These are phyloP conservation scores for Incumbomyces delicatus DNA, from an alignment of 2,329 filamentous ascomycete genomes.

Conservation along the genomic window DNA sequence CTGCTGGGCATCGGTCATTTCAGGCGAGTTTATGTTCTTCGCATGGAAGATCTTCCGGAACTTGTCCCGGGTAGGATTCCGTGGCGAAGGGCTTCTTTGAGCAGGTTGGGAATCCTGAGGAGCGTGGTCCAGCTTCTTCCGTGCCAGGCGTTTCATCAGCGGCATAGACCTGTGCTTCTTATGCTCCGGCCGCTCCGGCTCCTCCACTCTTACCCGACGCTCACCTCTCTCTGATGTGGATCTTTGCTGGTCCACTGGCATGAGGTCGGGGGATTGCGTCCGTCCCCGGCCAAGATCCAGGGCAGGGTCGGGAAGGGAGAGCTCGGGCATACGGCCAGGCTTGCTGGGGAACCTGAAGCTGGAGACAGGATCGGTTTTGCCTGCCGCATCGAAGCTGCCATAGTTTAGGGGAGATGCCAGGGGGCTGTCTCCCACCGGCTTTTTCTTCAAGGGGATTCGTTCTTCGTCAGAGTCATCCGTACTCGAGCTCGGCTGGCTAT, in stretches of 20 bases:
- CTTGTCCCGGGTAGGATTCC: conserved; percentile 11
- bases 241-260: background rate
- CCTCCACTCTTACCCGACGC: background rate
- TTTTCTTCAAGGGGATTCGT: conserved; percentile 3
- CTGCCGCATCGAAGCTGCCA: conserved; percentile 52
- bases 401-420: conserved; percentile 41
- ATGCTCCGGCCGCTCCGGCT: background rate
- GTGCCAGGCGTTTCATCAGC: conserved; percentile 11
- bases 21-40: conserved; percentile 26
- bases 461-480: conserved; percentile 2
- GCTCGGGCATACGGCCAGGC: conserved; percentile 34
- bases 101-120: background rate
- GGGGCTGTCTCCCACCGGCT: conserved; percentile 25
- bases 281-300: conserved; percentile 32
- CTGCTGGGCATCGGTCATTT: conserved; percentile 40
- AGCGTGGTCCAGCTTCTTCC: background rate
- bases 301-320: conserved; percentile 55
- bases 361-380: background rate
- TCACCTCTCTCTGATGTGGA: background rate
- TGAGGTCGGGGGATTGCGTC: background rate
- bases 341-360: conserved; percentile 24
- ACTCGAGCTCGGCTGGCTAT: conserved; percentile 21
- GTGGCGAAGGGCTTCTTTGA: background rate
- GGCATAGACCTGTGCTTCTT: conserved; percentile 8
- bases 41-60: conserved; percentile 32